These are phyloP conservation scores for Kondoa malvinella DNA, from an alignment of 768 basidiomycete species.

Conservation along the genomic window DNA sequence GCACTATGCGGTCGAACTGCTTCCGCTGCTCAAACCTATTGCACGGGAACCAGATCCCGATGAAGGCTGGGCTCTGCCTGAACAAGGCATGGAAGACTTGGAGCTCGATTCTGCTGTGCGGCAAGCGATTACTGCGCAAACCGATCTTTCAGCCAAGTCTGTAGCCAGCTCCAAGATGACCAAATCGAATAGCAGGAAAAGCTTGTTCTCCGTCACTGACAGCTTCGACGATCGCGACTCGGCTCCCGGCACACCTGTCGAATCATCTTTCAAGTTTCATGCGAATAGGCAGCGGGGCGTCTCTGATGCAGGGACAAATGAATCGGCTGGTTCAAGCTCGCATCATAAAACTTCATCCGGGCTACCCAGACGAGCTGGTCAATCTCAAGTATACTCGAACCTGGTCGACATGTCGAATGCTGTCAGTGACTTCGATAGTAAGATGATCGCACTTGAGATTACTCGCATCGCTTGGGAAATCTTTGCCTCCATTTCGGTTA, in stretches of 20 bases:
- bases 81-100: not conserved
- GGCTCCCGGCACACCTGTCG: not conserved
- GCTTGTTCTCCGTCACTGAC: not conserved
- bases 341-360: not conserved
- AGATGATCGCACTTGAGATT: constrained; percentile 23
- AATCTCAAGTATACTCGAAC: not conserved
- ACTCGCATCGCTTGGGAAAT: constrained; percentile 25
- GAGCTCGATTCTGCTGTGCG: not conserved
- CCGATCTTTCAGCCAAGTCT: not conserved
- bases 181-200: not conserved
- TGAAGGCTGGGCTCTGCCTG: constrained; percentile 23
- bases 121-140: not conserved
- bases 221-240: not conserved
- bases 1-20: constrained; percentile 26
- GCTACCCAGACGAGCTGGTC: not conserved
- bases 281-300: not conserved
- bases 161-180: not conserved
- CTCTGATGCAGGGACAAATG: constrained; percentile 9
- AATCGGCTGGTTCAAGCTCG: not conserved
- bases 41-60: constrained; percentile 15
- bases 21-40: constrained; percentile 16
- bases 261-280: not conserved
- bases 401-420: constrained; percentile 21
- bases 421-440: constrained; percentile 18
- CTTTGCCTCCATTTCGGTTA: constrained; percentile 22